Percentiles rank a stretch among this genome's conserved stretches.
phyloP scores from a whole-genome alignment of 768 basidiomycete genomes.

The Pleurotus cornucopiae region DNA sequence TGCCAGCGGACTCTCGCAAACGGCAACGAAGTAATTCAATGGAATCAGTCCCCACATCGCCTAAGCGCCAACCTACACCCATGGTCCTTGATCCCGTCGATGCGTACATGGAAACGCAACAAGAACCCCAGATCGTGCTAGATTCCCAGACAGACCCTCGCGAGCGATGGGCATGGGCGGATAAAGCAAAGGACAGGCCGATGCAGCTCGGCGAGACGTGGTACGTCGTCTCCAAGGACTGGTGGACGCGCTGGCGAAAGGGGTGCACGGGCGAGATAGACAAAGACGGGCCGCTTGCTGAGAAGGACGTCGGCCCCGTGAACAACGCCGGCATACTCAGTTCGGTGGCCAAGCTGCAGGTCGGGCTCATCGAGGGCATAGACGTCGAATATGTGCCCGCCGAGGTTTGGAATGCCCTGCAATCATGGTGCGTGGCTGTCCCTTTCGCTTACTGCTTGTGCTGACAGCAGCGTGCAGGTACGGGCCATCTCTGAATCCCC shows the following conservation, averaged over 20 bases:
- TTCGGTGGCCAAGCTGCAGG: conserved; percentile 41
- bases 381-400: conserved; percentile 76
- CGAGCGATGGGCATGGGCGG: conserved; percentile 29
- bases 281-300: conserved; percentile 61
- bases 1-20: conserved; percentile 43
- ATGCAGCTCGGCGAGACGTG: conserved; percentile 71
- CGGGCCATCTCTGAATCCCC: conserved; percentile 48
- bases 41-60: conserved; percentile 70
- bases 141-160: not conserved
- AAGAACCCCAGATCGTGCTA: conserved; percentile 30
- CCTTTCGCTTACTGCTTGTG: conserved; percentile 3
- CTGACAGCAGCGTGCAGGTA: conserved; percentile 51
- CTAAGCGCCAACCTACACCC: conserved; percentile 64
- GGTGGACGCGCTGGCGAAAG: conserved; percentile 75
- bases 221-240: conserved; percentile 68
- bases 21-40: conserved; percentile 73
- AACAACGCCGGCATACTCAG: conserved; percentile 70
- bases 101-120: conserved; percentile 61
- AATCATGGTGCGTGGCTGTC: conserved; percentile 54
- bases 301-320: conserved; percentile 67
- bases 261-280: conserved; percentile 67
- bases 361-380: conserved; percentile 49
- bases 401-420: conserved; percentile 65
- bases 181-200: conserved; percentile 36
- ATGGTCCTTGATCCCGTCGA: conserved; percentile 52